phyloP scores from a whole-genome alignment of 345 rosid genomes.

The Clarkia xantiana region DNA sequence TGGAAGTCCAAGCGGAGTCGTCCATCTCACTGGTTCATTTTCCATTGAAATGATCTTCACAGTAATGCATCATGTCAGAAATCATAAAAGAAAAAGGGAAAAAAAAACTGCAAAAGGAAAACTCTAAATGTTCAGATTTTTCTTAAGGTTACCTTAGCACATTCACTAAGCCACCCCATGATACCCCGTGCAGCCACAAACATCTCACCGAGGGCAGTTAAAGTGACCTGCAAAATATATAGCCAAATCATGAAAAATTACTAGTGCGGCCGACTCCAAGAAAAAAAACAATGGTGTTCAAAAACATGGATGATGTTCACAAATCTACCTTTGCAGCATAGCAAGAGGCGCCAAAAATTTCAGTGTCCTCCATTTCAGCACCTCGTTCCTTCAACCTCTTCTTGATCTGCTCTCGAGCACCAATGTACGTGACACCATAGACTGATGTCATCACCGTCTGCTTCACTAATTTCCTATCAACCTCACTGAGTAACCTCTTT shows the following conservation, averaged over 20 bases:
- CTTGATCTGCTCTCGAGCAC: constrained; percentile 94
- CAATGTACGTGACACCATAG: constrained; percentile 88
- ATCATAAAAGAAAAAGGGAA: background rate
- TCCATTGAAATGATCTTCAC: constrained; percentile 67
- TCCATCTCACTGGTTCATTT: constrained; percentile 88
- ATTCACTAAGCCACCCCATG: constrained; percentile 94
- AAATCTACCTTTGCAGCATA: constrained; percentile 82
- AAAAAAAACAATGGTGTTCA: too few relatives aligned
- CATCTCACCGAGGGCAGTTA: constrained; percentile 81
- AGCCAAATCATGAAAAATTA: too few relatives aligned
- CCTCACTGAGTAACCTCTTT: constrained; percentile 52
- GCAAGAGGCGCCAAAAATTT: constrained; percentile 58
- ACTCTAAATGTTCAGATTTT: background rate
- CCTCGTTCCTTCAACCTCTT: constrained; percentile 91
- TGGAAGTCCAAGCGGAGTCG: constrained; percentile 93
- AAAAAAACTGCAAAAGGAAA: background rate
- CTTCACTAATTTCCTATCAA: constrained; percentile 95
- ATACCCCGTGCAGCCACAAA: constrained; percentile 95
- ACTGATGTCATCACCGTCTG: constrained; percentile 99
- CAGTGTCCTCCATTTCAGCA: constrained; percentile 35
- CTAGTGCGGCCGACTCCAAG: background rate
- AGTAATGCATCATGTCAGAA: background rate
- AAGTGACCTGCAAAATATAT: too few relatives aligned
- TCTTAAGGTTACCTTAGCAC: constrained; percentile 59
- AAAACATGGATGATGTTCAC: too few relatives aligned